These are phyloP conservation scores for Hyaloperonospora brassicae DNA, from an alignment of 352 stramenopile genomes.

Conservation along the genomic window DNA sequence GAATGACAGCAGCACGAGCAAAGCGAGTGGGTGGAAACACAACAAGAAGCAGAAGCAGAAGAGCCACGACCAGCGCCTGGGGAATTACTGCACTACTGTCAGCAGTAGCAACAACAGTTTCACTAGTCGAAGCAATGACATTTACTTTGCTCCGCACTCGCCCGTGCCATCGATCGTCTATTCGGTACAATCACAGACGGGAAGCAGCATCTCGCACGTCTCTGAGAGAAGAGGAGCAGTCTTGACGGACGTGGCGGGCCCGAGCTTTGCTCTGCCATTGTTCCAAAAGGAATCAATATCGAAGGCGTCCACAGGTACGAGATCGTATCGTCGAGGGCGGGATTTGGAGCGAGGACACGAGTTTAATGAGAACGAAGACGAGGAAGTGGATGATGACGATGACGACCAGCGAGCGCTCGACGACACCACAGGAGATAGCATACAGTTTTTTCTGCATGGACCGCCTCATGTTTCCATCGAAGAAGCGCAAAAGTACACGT, in stretches of 20 bases:
- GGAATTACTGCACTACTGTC: neutral
- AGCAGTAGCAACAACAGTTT: neutral
- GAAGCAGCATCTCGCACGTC: slow-evolving; percentile 20
- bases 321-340: neutral
- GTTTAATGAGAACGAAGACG: slow-evolving; percentile 14
- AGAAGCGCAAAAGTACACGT: slow-evolving; percentile 85
- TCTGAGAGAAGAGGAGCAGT: slow-evolving; percentile 39
- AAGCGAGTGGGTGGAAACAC: slow-evolving; percentile 7
- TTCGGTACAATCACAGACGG: slow-evolving; percentile 15
- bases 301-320: neutral
- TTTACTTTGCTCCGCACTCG: slow-evolving; percentile 31
- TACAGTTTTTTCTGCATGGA: slow-evolving; percentile 29
- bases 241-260: slow-evolving; percentile 51
- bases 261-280: slow-evolving; percentile 33
- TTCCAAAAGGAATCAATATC: slow-evolving; percentile 17
- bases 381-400: slow-evolving; percentile 14
- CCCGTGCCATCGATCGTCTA: slow-evolving; percentile 17
- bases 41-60: slow-evolving; percentile 8
- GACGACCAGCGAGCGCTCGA: too few relatives aligned
- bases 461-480: slow-evolving; percentile 72
- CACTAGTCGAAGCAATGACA: slow-evolving; percentile 9
- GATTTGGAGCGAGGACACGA: slow-evolving; percentile 1
- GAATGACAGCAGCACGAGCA: slow-evolving; percentile 7
- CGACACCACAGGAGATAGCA: neutral
- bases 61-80: too few relatives aligned